A percentile compares a stretch with the other conserved stretches of the same genome.
These are phyloP conservation scores for Huntiella abstrusa DNA, from an alignment of 2,329 filamentous ascomycete species.

Conservation along the genomic window DNA sequence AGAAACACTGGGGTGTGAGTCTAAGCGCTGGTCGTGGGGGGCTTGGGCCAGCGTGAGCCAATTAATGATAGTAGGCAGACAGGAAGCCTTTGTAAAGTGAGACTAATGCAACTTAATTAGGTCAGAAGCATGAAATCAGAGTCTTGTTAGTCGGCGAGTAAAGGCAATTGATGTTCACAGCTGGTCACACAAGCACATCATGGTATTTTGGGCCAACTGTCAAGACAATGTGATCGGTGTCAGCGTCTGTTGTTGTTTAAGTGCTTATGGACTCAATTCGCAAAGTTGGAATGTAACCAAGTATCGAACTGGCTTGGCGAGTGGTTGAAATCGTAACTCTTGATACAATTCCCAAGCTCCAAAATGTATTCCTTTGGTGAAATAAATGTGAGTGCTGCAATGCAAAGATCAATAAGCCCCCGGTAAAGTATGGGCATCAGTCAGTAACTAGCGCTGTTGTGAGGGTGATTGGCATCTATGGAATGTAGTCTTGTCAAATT, in stretches of 20 bases:
- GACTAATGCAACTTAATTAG: too few species aligned
- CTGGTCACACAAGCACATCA: too few species aligned
- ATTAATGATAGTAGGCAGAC: background rate
- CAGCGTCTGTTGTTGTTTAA: background rate
- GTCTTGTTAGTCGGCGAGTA: too few species aligned
- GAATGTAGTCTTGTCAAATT: background rate
- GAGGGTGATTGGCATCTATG: background rate
- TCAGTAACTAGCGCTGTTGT: constrained; percentile 1
- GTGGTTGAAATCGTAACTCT: background rate
- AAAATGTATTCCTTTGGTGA: background rate
- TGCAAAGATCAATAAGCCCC: background rate
- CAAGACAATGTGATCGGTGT: too few species aligned
- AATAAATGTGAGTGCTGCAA: background rate
- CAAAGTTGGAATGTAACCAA: background rate
- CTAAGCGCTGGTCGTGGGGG: background rate
- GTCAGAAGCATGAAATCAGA: too few species aligned
- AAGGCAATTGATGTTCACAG: too few species aligned
- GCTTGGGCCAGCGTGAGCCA: background rate
- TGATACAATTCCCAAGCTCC: background rate
- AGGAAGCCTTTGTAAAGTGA: too few species aligned
- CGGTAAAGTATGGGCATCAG: background rate
- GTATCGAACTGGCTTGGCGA: background rate
- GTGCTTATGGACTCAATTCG: background rate
- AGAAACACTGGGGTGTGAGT: background rate
- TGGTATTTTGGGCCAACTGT: too few species aligned